phyloP scores from a whole-genome alignment of 805 yeast species.

The Debaryomyces tyrocola region DNA sequence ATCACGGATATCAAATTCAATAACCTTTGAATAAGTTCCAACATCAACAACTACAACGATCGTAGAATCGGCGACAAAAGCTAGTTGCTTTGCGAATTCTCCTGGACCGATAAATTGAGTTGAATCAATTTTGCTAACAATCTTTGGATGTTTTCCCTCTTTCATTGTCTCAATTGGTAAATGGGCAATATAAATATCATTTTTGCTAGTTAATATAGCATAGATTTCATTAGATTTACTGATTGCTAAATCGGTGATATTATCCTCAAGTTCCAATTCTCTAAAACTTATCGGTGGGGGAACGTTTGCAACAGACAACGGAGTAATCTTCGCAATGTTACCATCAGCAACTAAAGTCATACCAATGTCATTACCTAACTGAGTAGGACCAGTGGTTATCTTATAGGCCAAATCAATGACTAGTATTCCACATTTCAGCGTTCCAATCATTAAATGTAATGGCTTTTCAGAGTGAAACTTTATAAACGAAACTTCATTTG shows the following conservation, averaged over 20 bases:
- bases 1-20: conserved; percentile 49
- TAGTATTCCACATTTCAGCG: conserved; percentile 46
- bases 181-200: conserved; percentile 32
- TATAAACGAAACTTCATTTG: conserved; percentile 39
- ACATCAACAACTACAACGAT: conserved; percentile 64
- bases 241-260: conserved; percentile 65
- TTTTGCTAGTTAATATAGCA: conserved; percentile 56
- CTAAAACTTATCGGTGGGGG: conserved; percentile 93
- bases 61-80: conserved; percentile 50
- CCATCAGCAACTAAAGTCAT: conserved; percentile 84
- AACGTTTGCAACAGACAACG: conserved; percentile 78
- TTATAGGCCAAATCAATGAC: conserved; percentile 68
- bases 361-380: conserved; percentile 71
- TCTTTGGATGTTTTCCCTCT: conserved; percentile 47
- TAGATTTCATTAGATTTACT: conserved; percentile 56
- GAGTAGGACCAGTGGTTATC: conserved; percentile 66
- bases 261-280: conserved; percentile 52
- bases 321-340: conserved; percentile 66
- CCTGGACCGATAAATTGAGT: conserved; percentile 32
- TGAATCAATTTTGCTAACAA: conserved; percentile 30
- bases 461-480: conserved; percentile 93
- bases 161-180: conserved; percentile 52
- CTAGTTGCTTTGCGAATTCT: conserved; percentile 63
- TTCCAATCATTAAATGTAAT: conserved; percentile 67
- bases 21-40: conserved; percentile 48